A percentile compares a stretch with the other conserved stretches of the same genome.
These are phyloP conservation scores for Taphrina pruni DNA, from an alignment of 1,139 yeast genomes.

Conservation along the genomic window DNA sequence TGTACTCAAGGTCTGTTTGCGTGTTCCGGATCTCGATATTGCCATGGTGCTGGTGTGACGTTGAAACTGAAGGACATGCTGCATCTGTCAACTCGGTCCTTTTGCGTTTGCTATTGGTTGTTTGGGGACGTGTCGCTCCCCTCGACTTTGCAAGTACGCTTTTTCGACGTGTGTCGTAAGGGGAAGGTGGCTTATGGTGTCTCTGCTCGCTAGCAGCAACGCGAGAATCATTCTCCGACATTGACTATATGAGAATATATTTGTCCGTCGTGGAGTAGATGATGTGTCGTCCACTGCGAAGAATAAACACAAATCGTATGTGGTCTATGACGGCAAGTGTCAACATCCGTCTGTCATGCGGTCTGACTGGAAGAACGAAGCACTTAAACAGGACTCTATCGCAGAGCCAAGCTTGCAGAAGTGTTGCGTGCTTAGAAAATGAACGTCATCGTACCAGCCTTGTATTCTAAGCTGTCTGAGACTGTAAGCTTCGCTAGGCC, in stretches of 20 bases:
- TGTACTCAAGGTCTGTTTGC: slow-evolving; percentile 8
- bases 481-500: too few relatives aligned
- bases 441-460: too few relatives aligned
- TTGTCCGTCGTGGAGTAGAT: too few relatives aligned
- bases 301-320: too few relatives aligned
- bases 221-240: background rate
- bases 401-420: too few relatives aligned
- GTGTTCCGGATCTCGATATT: background rate
- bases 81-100: background rate
- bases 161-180: background rate
- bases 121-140: background rate
- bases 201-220: background rate
- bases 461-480: too few relatives aligned
- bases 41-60: background rate
- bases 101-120: background rate
- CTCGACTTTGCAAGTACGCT: background rate
- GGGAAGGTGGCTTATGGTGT: background rate
- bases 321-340: too few relatives aligned
- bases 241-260: background rate
- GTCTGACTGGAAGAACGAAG: too few relatives aligned
- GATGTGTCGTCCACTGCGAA: too few relatives aligned
- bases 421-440: too few relatives aligned
- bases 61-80: background rate
- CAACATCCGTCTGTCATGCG: too few relatives aligned
- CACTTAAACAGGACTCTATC: too few relatives aligned